phyloP scores from a whole-genome alignment of 2,329 filamentous ascomycete genomes.

The Fusarium tuaranense region DNA sequence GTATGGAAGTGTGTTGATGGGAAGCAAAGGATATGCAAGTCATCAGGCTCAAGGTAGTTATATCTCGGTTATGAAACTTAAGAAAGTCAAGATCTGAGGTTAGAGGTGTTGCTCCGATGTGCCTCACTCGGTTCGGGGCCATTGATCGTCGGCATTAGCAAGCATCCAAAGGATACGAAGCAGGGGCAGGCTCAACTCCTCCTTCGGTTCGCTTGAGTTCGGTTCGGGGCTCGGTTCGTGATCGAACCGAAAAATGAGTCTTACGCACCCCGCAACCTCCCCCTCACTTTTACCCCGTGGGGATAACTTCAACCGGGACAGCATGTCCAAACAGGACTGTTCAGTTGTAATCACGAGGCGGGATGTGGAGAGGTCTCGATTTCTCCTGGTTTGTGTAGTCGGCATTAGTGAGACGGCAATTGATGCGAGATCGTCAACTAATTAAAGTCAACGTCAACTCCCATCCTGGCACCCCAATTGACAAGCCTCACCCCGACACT shows the following conservation, averaged over 20 bases:
- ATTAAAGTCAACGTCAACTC: neutral
- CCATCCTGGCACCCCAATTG: neutral
- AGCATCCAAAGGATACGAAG: neutral
- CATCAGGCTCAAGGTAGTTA: slow-evolving; percentile 35
- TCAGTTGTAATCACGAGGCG: neutral
- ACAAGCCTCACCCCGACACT: neutral
- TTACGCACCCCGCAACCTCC: slow-evolving; percentile 17
- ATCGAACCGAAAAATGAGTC: slow-evolving; percentile 5
- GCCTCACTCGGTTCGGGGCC: neutral
- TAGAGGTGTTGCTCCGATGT: neutral
- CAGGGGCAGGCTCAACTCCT: neutral
- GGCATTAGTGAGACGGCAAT: neutral
- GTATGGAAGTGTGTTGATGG: slow-evolving; percentile 19
- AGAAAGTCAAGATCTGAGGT: slow-evolving; percentile 2
- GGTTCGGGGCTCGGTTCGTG: neutral
- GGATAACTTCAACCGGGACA: slow-evolving; percentile 16
- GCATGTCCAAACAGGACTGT: neutral
- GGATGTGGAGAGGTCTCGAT: slow-evolving; percentile 1
- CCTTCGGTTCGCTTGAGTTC: neutral
- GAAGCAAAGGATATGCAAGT: slow-evolving; percentile 8
- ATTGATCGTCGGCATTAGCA: neutral
- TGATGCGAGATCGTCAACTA: neutral
- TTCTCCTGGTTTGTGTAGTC: neutral
- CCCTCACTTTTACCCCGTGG: slow-evolving; percentile 25
- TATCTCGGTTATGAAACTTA: slow-evolving; percentile 15